Evolutionary conservation across 768 basidiomycete genomes (phyloP).

Genomic region (Boletus pseudo-olivaceus): DNA sequence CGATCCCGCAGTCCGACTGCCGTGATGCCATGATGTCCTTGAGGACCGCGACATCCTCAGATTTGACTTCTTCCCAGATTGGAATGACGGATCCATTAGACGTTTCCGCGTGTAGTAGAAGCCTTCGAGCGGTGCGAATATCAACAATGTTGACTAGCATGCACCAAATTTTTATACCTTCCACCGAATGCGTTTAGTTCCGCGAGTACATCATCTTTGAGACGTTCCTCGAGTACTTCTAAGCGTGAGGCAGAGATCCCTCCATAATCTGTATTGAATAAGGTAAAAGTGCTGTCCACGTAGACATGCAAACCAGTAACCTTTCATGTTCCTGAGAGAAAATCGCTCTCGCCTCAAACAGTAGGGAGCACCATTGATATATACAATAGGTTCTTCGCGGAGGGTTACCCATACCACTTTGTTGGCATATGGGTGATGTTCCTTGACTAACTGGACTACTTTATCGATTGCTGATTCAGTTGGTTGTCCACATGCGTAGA

Average conservation of each 20-base stretch:
- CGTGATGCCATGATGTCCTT: constrained; percentile 83
- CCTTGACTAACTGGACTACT: constrained; percentile 64
- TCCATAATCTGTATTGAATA: constrained; percentile 67
- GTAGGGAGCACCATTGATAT: constrained; percentile 90
- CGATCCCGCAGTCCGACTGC: constrained; percentile 42
- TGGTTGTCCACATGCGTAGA: constrained; percentile 94
- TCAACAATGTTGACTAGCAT: neutral
- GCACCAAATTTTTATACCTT: constrained; percentile 43
- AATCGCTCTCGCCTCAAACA: constrained; percentile 83
- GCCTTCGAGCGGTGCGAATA: constrained; percentile 35
- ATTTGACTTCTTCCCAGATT: constrained; percentile 87
- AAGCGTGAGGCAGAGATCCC: constrained; percentile 90
- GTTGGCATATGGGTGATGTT: constrained; percentile 54
- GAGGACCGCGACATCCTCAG: constrained; percentile 70
- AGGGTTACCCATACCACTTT: constrained; percentile 87
- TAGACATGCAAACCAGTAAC: constrained; percentile 31
- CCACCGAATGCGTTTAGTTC: constrained; percentile 85
- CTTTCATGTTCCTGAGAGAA: constrained; percentile 93
- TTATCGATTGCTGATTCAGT: constrained; percentile 80
- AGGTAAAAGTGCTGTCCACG: neutral
- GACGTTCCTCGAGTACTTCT: constrained; percentile 86
- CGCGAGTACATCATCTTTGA: constrained; percentile 81
- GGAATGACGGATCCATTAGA: constrained; percentile 85
- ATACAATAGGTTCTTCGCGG: constrained; percentile 89
- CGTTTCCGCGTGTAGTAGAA: constrained; percentile 89